phyloP scores from a whole-genome alignment of 768 basidiomycete genomes.

The Candolleomyces aberdarensis region DNA sequence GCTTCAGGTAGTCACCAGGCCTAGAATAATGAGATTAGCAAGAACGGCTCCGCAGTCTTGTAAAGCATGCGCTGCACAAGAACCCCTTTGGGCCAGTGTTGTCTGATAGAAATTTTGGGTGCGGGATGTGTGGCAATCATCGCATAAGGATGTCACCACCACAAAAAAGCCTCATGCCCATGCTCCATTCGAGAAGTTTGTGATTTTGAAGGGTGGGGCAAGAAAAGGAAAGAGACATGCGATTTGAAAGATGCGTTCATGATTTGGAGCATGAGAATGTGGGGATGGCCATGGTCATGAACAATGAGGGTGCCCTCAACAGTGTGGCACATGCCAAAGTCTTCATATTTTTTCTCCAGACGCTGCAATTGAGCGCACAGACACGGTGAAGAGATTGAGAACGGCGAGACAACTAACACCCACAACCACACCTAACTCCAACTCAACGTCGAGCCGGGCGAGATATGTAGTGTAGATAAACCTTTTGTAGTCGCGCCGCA shows the following conservation, averaged over 20 bases:
- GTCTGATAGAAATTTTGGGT: neutral
- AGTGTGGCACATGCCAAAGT: slow-evolving; percentile 94
- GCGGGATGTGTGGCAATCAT: too few species aligned
- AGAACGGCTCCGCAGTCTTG: too few species aligned
- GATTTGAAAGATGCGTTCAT: slow-evolving; percentile 99
- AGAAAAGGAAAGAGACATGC: slow-evolving; percentile 41
- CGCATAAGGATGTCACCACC: too few species aligned
- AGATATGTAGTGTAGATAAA: too few species aligned
- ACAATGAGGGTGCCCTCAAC: slow-evolving; percentile 90
- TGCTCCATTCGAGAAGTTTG: neutral
- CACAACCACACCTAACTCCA: too few species aligned
- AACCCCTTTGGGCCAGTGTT: neutral
- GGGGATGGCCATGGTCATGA: slow-evolving; percentile 95
- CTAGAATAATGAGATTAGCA: slow-evolving; percentile 32
- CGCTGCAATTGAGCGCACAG: slow-evolving; percentile 91
- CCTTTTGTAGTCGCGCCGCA: too few species aligned
- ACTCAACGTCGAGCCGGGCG: too few species aligned
- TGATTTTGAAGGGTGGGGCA: neutral
- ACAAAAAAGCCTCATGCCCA: too few species aligned
- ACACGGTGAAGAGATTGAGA: too few species aligned
- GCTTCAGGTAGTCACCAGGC: slow-evolving; percentile 98
- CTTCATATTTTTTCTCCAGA: slow-evolving; percentile 94
- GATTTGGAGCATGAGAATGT: slow-evolving; percentile 97
- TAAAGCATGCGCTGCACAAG: too few species aligned
- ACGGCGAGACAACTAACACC: too few species aligned